These are phyloP conservation scores for Suillus clintonianus DNA, from an alignment of 768 basidiomycete species.

Conservation along the genomic window DNA sequence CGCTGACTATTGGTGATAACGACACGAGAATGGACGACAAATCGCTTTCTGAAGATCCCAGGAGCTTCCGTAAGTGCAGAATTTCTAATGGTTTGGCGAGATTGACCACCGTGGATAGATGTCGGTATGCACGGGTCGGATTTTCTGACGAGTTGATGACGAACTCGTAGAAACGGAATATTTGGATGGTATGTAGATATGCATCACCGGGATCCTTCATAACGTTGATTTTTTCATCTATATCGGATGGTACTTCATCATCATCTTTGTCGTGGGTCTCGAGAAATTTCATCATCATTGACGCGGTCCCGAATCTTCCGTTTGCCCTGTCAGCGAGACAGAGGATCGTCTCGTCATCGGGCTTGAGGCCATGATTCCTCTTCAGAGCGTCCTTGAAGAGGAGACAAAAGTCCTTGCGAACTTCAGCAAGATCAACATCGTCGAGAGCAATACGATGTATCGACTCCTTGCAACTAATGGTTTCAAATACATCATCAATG, in stretches of 20 bases:
- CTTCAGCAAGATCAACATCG: not conserved
- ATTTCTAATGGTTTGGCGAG: not conserved
- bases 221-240: not conserved
- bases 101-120: constrained; percentile 1
- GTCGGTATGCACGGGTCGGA: not conserved
- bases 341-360: not conserved
- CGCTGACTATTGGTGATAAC: not conserved
- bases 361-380: not conserved
- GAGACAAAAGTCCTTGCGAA: not conserved
- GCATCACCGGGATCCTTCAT: not conserved
- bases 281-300: not conserved
- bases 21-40: not conserved
- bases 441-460: not conserved
- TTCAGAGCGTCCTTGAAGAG: not conserved
- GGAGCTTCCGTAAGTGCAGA: not conserved
- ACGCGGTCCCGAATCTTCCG: not conserved
- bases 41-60: not conserved
- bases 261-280: not conserved
- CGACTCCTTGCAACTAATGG: too few species aligned
- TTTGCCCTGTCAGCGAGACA: not conserved
- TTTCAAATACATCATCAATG: not conserved
- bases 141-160: not conserved
- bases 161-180: not conserved
- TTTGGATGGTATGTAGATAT: not conserved
- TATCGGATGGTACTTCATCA: not conserved